These are phyloP conservation scores for Metschnikowia koreensis DNA, from an alignment of 805 yeast genomes.

Conservation along the genomic window DNA sequence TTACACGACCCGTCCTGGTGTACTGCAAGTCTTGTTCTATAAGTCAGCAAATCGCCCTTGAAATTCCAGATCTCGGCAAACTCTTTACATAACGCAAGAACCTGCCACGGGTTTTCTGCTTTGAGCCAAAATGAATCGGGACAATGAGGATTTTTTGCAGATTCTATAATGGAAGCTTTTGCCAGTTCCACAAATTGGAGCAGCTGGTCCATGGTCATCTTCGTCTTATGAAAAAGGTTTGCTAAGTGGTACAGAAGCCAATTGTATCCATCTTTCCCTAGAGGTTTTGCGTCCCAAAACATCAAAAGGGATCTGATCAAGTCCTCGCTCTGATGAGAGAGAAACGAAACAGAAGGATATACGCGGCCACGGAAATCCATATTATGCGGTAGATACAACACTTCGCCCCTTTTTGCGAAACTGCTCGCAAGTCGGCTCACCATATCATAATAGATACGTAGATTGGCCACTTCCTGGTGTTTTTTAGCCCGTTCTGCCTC, in stretches of 20 bases:
- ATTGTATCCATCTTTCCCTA: slow-evolving; percentile 34
- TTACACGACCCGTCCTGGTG: slow-evolving; percentile 48
- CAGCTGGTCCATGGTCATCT: slow-evolving; percentile 26
- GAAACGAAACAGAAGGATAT: slow-evolving; percentile 36
- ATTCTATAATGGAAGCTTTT: slow-evolving; percentile 21
- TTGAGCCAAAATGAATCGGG: slow-evolving; percentile 34
- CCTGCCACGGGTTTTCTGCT: slow-evolving; percentile 43
- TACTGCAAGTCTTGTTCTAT: slow-evolving; percentile 32
- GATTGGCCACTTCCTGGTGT: slow-evolving; percentile 1
- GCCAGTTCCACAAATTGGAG: slow-evolving; percentile 26
- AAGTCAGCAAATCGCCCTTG: slow-evolving; percentile 20
- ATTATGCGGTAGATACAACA: slow-evolving; percentile 36
- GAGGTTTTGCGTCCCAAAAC: slow-evolving; percentile 37
- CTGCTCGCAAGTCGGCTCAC: slow-evolving; percentile 25
- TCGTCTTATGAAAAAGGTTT: slow-evolving; percentile 31
- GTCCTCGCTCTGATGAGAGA: slow-evolving; percentile 39
- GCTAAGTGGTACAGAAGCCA: slow-evolving; percentile 43
- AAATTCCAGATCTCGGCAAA: slow-evolving; percentile 20
- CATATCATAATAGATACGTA: slow-evolving; percentile 18
- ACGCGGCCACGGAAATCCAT: slow-evolving; percentile 43
- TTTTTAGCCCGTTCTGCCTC: not conserved
- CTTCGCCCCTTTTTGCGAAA: slow-evolving; percentile 32
- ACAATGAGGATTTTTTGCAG: slow-evolving; percentile 29
- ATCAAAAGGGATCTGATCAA: slow-evolving; percentile 31
- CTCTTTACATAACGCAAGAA: slow-evolving; percentile 36